Evolutionary conservation across 257 asterid genomes (phyloP).

Genomic region (Solanum okadae): DNA sequence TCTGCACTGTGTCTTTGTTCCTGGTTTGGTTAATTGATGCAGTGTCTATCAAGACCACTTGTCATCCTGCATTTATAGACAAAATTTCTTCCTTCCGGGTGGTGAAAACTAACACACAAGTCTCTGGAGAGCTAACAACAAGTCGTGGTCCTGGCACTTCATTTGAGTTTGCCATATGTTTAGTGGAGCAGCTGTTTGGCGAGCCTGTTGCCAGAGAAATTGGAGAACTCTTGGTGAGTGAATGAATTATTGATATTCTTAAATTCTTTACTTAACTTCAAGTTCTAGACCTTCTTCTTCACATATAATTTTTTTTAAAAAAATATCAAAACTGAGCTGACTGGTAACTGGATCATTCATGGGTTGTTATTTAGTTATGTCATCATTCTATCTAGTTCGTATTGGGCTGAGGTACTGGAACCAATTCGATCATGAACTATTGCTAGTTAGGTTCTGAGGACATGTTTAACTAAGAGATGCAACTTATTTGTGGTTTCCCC

Average conservation of each 20-base stretch:
- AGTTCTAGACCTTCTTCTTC: background rate
- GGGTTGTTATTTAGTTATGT: background rate
- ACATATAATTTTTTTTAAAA: background rate
- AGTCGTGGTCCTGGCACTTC: conserved; percentile 97
- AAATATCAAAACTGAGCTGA: background rate
- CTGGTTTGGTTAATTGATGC: conserved; percentile 13
- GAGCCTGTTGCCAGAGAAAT: conserved; percentile 55
- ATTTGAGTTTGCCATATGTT: conserved; percentile 55
- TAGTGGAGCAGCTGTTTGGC: conserved; percentile 83
- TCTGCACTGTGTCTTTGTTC: background rate
- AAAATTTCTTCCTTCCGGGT: conserved; percentile 73
- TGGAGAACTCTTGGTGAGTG: conserved; percentile 49
- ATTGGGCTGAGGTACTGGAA: background rate
- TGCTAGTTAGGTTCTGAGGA: background rate
- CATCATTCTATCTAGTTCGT: background rate
- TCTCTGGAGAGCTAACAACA: conserved; percentile 84
- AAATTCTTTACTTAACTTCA: background rate
- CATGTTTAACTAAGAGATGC: background rate
- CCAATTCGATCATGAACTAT: background rate
- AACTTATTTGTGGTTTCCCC: background rate
- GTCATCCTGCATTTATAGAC: conserved; percentile 92
- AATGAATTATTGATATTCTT: background rate
- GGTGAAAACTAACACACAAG: conserved; percentile 69
- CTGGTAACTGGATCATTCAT: background rate
- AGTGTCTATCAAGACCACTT: conserved; percentile 49